These are phyloP conservation scores for Tetratostichococcus sp. DNA, from an alignment of 139 green algal species.

Conservation along the genomic window DNA sequence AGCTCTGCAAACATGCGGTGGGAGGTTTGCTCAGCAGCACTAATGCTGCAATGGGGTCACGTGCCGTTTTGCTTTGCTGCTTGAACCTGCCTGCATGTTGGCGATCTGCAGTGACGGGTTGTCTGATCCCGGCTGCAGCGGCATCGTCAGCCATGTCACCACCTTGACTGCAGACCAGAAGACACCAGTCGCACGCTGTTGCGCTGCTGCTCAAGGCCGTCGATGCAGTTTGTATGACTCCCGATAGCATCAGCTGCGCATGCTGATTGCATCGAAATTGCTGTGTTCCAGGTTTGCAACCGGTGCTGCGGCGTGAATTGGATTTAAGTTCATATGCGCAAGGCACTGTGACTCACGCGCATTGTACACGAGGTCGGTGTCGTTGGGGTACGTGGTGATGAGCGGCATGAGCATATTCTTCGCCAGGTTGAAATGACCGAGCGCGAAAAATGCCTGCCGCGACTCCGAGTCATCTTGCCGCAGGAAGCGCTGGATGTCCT, in stretches of 20 bases:
- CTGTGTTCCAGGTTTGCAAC: too few species aligned
- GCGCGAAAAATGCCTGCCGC: conserved; percentile 71
- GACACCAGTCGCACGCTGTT: too few species aligned
- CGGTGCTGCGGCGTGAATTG: too few species aligned
- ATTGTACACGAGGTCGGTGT: conserved; percentile 73
- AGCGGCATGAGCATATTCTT: conserved; percentile 78
- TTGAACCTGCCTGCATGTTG: conserved; percentile 6
- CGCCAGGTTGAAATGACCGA: conserved; percentile 63
- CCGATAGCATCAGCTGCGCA: too few species aligned
- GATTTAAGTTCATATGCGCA: not conserved
- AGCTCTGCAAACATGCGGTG: too few species aligned
- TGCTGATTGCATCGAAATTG: too few species aligned
- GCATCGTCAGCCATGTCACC: conserved; percentile 87
- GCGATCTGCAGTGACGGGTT: conserved; percentile 29
- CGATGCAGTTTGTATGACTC: too few species aligned
- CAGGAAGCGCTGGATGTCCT: conserved; percentile 87
- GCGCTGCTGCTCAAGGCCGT: too few species aligned
- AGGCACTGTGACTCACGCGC: conserved; percentile 41
- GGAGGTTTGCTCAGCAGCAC: too few species aligned
- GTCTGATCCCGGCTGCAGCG: conserved; percentile 41
- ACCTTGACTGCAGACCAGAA: conserved; percentile 81
- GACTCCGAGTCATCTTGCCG: conserved; percentile 72
- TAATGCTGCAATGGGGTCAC: too few species aligned
- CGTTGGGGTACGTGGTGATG: conserved; percentile 66
- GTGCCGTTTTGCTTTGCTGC: too few species aligned